Percentiles rank a stretch among this genome's conserved stretches.
phyloP scores from a whole-genome alignment of 2,329 filamentous ascomycete genomes.

The Fusarium sp. region DNA sequence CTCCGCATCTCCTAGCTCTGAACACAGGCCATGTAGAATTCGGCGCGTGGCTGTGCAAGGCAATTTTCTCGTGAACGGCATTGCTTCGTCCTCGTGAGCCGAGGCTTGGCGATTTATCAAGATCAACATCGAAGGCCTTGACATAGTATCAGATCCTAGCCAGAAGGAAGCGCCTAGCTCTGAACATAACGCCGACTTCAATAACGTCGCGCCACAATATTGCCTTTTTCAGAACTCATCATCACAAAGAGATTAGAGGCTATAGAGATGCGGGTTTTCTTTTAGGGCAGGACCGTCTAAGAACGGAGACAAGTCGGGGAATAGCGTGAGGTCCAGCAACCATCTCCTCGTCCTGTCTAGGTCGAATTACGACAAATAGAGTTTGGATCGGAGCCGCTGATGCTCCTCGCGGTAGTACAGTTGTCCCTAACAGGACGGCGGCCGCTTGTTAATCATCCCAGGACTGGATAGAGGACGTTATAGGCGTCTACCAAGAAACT shows the following conservation, averaged over 20 bases:
- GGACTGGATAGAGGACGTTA: slow-evolving; percentile 35
- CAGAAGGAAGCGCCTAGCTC: not conserved
- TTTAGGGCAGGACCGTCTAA: slow-evolving; percentile 13
- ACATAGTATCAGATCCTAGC: not conserved
- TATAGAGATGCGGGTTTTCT: not conserved
- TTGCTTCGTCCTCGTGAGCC: not conserved
- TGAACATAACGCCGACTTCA: slow-evolving; percentile 19
- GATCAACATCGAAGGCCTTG: not conserved
- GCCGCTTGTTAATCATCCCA: slow-evolving; percentile 1
- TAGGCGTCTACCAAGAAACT: slow-evolving; percentile 32
- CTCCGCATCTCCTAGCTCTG: not conserved
- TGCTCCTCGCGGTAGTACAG: slow-evolving; percentile 22
- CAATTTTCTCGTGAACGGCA: not conserved
- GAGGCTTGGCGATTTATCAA: slow-evolving; percentile 1
- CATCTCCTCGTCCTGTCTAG: slow-evolving; percentile 13
- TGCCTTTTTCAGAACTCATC: slow-evolving; percentile 18
- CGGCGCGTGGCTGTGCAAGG: not conserved
- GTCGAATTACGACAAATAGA: slow-evolving; percentile 14
- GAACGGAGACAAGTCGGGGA: slow-evolving; percentile 16
- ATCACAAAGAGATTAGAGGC: slow-evolving; percentile 1
- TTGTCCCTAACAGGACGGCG: slow-evolving; percentile 11
- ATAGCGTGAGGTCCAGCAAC: slow-evolving; percentile 11
- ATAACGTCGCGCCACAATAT: slow-evolving; percentile 39
- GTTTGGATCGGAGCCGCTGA: slow-evolving; percentile 36
- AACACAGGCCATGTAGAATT: not conserved